Percentiles rank a stretch among this genome's conserved stretches.
phyloP scores from a whole-genome alignment of 805 yeast species.

The Yamadazyma laniorum region DNA sequence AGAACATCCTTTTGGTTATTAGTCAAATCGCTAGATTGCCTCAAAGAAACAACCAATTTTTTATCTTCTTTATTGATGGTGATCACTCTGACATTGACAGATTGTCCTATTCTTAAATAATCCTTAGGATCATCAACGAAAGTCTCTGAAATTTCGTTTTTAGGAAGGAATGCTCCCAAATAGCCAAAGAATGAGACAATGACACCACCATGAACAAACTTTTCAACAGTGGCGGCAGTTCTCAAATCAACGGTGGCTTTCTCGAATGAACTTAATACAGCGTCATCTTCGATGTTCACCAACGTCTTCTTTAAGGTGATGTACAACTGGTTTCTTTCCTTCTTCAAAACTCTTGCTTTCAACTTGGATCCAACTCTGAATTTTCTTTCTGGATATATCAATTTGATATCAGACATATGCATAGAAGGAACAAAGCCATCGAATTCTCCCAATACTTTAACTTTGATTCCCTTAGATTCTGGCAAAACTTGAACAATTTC shows the following conservation, averaged over 20 bases:
- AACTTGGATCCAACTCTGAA: constrained; percentile 83
- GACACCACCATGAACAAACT: constrained; percentile 74
- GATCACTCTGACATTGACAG: constrained; percentile 66
- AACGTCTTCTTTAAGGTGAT: constrained; percentile 83
- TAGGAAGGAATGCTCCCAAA: constrained; percentile 78
- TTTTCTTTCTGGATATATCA: constrained; percentile 88
- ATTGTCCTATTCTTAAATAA: constrained; percentile 79
- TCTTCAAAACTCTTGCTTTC: constrained; percentile 65
- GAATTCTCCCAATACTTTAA: constrained; percentile 64
- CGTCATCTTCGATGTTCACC: constrained; percentile 61
- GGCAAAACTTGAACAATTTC: constrained; percentile 57
- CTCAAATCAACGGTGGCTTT: constrained; percentile 45
- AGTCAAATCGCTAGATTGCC: constrained; percentile 55
- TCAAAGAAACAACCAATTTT: constrained; percentile 70
- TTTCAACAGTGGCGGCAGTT: constrained; percentile 72
- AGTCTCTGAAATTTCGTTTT: constrained; percentile 85
- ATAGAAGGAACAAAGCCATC: constrained; percentile 70
- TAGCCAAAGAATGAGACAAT: constrained; percentile 80
- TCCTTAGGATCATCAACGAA: constrained; percentile 76
- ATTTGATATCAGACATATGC: constrained; percentile 81
- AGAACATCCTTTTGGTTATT: constrained; percentile 47
- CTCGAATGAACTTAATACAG: constrained; percentile 41
- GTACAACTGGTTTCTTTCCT: constrained; percentile 48
- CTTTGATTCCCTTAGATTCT: constrained; percentile 59
- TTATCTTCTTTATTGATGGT: constrained; percentile 51